Conservation (phyloP, 2,329 filamentous ascomycete genomes). For the Colletotrichum gigasporum region DNA sequence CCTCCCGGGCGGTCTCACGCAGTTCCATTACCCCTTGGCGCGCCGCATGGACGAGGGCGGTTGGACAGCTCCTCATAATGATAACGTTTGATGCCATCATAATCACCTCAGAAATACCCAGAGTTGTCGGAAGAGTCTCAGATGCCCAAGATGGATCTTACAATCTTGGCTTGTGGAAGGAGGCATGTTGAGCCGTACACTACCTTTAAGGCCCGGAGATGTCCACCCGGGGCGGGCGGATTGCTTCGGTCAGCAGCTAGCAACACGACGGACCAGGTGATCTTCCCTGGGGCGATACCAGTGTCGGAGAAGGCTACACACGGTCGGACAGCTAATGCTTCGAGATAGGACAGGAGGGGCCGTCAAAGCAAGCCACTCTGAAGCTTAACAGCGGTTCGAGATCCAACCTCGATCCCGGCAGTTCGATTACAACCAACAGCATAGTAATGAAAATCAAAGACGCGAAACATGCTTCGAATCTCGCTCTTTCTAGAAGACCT, state of each 20-base stretch:
- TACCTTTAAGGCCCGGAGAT: not conserved
- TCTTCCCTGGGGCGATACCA: not conserved
- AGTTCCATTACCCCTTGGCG: not conserved
- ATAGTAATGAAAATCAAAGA: not conserved
- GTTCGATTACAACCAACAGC: not conserved
- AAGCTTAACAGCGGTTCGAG: not conserved
- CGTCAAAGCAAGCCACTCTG: not conserved
- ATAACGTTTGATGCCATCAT: not conserved
- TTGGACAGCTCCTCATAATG: not conserved
- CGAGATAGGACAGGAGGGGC: too few relatives aligned
- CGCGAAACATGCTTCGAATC: not conserved
- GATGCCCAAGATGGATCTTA: not conserved
- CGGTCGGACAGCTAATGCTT: too few relatives aligned
- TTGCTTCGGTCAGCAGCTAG: not conserved
- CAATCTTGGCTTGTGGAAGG: not conserved
- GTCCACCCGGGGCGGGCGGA: not conserved
- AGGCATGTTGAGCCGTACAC: not conserved
- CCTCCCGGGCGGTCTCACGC: not conserved
- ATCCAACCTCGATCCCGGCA: not conserved
- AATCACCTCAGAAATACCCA: not conserved
- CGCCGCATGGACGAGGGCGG: not conserved
- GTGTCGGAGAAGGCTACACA: not conserved
- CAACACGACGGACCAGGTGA: not conserved
- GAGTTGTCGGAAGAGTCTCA: not conserved
- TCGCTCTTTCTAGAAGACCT: constrained; percentile 6